Base-by-base conservation (phyloP, 139 green algal genomes). In the Picochlorum sp. region DNA sequence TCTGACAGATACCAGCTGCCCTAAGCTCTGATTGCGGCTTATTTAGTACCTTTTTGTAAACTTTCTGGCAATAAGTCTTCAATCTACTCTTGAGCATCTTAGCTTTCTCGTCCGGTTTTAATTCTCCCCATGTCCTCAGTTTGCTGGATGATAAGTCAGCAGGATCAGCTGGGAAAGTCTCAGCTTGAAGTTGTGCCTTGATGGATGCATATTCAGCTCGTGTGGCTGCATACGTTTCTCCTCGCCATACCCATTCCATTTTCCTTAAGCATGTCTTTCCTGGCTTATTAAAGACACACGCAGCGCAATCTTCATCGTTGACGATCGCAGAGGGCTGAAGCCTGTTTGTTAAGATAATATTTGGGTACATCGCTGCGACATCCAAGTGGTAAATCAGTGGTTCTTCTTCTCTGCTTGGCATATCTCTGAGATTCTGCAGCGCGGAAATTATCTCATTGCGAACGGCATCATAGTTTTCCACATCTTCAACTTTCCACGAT, bases 321-420 rank as follows among this genome's bases (percentile, higher is more conserved):
- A 94, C 86, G 36, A 93, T 82, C 44, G 82, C 76, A 4, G 72
- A 72, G 12, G 87, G 87, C 69, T 95, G 87, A 63, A 84, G 63
- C 44, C 55, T 25, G 76, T 98, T 98, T 55, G 91, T 98, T 49
- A 98, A 85, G 70, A 98, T 98, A 81, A 98, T 98, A 82, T 97
- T 97, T 65, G 91, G 91, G 76, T 98, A 98, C 91, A 98, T 98
- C 53, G 91, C 91, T 0, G 91, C 89, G 32, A 98, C 91, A 65
- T 98, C 91, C 55, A 98, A 78, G 65, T 98, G 91, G 69, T 98
- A 98, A 59, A 98, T 95, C 33, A 96, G 67, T 1, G 91, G 91
- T 12, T 56, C 53, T 68, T 96, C 91, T 54, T 93, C 81, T 16
- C 86, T 72, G 37, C 81, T 79, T 29, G 90, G 90, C 6, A 57